Conservation (phyloP, 1,284 basidiomycete genomes). For the Afroboletus lepidellus region DNA sequence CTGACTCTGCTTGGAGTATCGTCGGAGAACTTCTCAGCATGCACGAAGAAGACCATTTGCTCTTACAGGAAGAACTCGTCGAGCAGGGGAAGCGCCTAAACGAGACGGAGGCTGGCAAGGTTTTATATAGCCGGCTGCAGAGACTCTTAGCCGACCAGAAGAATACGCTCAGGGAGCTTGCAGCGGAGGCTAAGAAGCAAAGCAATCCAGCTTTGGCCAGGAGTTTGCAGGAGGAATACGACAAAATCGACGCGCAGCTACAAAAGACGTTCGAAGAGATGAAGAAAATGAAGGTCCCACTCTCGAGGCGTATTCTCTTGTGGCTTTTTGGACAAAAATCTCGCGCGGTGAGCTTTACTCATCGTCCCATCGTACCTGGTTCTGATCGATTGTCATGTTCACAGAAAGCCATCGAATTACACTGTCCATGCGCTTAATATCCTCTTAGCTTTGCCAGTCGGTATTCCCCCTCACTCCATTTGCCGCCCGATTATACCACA, state of each 20-base stretch:
- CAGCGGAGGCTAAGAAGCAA: conserved; percentile 12
- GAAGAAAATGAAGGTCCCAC: conserved; percentile 18
- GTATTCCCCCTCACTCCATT: too few relatives aligned
- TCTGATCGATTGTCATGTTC: neutral
- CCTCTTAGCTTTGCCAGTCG: too few relatives aligned
- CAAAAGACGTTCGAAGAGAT: conserved; percentile 21
- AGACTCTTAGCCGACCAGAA: conserved; percentile 17
- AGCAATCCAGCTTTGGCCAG: conserved; percentile 9
- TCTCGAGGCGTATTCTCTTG: conserved; percentile 12
- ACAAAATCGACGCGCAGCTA: conserved; percentile 9
- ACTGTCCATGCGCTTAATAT: too few relatives aligned
- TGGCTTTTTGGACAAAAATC: neutral
- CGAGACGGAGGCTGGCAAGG: conserved; percentile 24
- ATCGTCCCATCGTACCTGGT: neutral
- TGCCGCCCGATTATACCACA: too few relatives aligned
- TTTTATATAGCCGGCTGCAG: conserved; percentile 20
- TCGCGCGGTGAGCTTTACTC: neutral
- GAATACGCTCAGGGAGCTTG: conserved; percentile 11
- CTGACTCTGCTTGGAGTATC: neutral
- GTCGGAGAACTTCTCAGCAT: neutral
- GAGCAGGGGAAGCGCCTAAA: conserved; percentile 13
- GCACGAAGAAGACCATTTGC: neutral
- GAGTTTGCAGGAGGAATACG: neutral
- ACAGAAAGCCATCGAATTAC: too few relatives aligned
- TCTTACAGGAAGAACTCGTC: conserved; percentile 27